These are phyloP conservation scores for Mucor irregularis DNA, from an alignment of 371 early-diverging fungal genomes.

Conservation along the genomic window DNA sequence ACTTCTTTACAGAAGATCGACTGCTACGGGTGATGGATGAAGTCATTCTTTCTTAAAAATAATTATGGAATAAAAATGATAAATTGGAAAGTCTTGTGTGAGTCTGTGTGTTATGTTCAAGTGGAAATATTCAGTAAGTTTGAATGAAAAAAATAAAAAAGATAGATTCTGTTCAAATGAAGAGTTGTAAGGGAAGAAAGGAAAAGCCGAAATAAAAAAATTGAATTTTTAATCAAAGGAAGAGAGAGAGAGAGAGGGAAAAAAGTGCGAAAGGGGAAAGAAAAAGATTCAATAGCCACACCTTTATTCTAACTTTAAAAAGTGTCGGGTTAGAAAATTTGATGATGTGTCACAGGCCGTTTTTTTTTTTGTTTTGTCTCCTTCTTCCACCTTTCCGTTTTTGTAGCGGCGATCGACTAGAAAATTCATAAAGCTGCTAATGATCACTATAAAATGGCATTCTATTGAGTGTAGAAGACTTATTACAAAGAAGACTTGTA, in stretches of 20 bases:
- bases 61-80: not conserved
- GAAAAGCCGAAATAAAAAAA: not conserved
- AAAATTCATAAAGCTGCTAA: no score
- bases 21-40: slow-evolving; percentile 24
- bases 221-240: slow-evolving; percentile 7
- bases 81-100: no score
- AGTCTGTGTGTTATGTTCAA: no score
- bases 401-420: slow-evolving; percentile 2
- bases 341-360: slow-evolving; percentile 28
- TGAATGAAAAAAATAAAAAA: slow-evolving; percentile 3
- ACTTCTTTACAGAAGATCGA: slow-evolving; percentile 19
- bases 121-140: no score
- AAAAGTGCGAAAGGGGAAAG: slow-evolving; percentile 21
- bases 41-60: slow-evolving; percentile 15
- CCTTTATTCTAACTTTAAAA: slow-evolving; percentile 19
- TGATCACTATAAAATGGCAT: no score
- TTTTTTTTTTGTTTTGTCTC: not conserved
- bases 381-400: slow-evolving; percentile 4
- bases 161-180: not conserved
- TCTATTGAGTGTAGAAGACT: no score
- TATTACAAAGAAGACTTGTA: no score
- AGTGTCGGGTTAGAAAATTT: slow-evolving; percentile 26
- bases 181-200: not conserved
- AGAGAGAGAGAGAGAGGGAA: slow-evolving; percentile 16
- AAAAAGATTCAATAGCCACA: slow-evolving; percentile 24